Conservation (phyloP, 495 filamentous ascomycete genomes). For the Letharia columbiana region DNA sequence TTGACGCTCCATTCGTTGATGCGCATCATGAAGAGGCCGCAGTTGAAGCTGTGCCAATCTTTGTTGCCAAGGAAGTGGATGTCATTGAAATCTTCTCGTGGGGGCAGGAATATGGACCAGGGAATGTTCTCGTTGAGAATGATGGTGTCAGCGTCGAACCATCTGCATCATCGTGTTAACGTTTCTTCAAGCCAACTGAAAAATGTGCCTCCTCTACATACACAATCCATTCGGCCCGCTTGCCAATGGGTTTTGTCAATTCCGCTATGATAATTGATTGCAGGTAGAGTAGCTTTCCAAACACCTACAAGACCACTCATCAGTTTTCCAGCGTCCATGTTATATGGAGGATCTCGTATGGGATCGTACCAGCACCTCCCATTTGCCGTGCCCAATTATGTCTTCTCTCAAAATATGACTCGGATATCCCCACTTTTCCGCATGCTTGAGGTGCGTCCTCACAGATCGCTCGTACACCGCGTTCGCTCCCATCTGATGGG, state of each 20-base stretch:
- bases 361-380: neutral
- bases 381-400: slow-evolving; percentile 22
- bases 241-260: slow-evolving; percentile 30
- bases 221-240: slow-evolving; percentile 40
- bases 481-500: slow-evolving; percentile 6
- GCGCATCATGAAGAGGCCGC: slow-evolving; percentile 45
- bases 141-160: slow-evolving; percentile 34
- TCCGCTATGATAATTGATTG: slow-evolving; percentile 36
- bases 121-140: slow-evolving; percentile 19
- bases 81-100: slow-evolving; percentile 33
- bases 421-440: slow-evolving; percentile 34
- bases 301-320: slow-evolving; percentile 20
- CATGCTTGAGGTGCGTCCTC: slow-evolving; percentile 33
- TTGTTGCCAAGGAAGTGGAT: slow-evolving; percentile 40
- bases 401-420: slow-evolving; percentile 32
- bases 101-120: slow-evolving; percentile 44
- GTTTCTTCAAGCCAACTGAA: neutral
- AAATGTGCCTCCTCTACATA: slow-evolving; percentile 18
- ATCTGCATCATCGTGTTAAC: slow-evolving; percentile 27
- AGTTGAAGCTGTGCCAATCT: slow-evolving; percentile 50
- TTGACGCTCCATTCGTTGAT: slow-evolving; percentile 41
- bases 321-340: neutral
- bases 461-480: slow-evolving; percentile 34
- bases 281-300: slow-evolving; percentile 38
- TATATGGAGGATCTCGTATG: neutral